Evolutionary conservation across 768 basidiomycete species (phyloP), one percentile per base, ranked within the genome.

Genomic region (Mycena capillaripes): DNA sequence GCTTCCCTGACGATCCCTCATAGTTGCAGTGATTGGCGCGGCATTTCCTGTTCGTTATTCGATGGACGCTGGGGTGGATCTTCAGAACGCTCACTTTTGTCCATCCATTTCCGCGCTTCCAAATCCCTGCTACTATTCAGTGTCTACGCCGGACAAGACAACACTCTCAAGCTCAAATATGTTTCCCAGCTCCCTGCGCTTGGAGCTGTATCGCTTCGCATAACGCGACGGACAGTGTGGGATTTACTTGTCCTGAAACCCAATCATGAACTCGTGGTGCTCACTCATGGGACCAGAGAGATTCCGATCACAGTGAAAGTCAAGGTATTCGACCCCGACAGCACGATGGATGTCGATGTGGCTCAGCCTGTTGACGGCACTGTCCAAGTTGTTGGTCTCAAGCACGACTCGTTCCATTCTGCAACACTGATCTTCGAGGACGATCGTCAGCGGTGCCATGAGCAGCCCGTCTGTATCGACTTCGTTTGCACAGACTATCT

Each of bases 201-300:
- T 1, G 89, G 91, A 2, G 86, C 89, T 0, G 83, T 87, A 0
- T 82, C 94, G 4, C 81, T 96, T 44, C 84, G 88, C 23, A 88
- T 90, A 2, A 93, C 92, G 4, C 89, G 96, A 23, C 81, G 82
- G 9, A 82, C 85, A 17, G 85, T 95, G 17, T 86, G 86, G 78
- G 97, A 98, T 79, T 83, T 96, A 12, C 81, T 97, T 6, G 81
- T 93, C 19, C 80, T 95, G 57, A 89, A 87, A 57, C 86, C 90
- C 3, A 84, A 89, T 56, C 86, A 90, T 34, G 79, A 79, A 11
- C 80, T 95, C 12, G 80, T 83, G 0, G 77, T 96, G 4, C 80
- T 93, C 44, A 94, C 92, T 0, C 92, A 94, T 73, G 93, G 92
- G 1, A 75, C 79, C 23, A 77, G 79, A 50, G 84, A 86, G 74